These are phyloP conservation scores for Zizania latifolia DNA, from an alignment of 176 grass and related monocot genomes.

Conservation along the genomic window DNA sequence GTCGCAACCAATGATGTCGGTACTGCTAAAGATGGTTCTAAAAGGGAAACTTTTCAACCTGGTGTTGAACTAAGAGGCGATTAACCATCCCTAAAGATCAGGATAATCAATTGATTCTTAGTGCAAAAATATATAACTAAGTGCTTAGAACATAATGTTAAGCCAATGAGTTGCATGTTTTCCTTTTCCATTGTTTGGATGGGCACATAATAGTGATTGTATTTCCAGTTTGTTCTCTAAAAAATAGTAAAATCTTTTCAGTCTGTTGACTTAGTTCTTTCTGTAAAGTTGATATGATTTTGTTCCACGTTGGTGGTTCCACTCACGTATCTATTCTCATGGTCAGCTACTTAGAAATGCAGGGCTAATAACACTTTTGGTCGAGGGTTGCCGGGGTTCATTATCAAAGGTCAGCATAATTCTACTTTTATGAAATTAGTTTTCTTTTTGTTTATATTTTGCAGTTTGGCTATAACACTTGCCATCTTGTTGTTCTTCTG, in stretches of 20 bases:
- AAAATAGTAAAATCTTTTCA: not conserved
- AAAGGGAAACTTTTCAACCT: conserved; percentile 81
- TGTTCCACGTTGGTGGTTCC: conserved; percentile 16
- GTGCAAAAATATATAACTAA: not conserved
- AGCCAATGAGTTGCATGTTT: not conserved
- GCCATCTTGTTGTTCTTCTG: conserved; percentile 3
- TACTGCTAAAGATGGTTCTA: conserved; percentile 95
- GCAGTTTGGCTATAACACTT: not conserved
- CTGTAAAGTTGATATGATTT: not conserved
- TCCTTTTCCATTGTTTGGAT: not conserved
- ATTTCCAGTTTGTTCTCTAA: not conserved
- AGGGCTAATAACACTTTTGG: conserved; percentile 81
- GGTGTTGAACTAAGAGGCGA: conserved; percentile 91
- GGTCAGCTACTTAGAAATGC: conserved; percentile 44
- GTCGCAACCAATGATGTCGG: conserved; percentile 93
- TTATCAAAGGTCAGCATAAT: conserved; percentile 79
- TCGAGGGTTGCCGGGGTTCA: conserved; percentile 94
- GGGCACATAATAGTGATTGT: not conserved
- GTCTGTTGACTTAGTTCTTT: not conserved
- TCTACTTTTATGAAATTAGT: not conserved
- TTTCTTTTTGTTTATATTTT: conserved; percentile 18
- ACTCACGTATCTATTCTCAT: conserved; percentile 50
- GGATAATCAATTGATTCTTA: not conserved
- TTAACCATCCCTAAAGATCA: not conserved
- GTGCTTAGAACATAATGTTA: not conserved